Evolutionary conservation across 805 yeast genomes (phyloP).

Genomic region (Brettanomyces sp.): DNA sequence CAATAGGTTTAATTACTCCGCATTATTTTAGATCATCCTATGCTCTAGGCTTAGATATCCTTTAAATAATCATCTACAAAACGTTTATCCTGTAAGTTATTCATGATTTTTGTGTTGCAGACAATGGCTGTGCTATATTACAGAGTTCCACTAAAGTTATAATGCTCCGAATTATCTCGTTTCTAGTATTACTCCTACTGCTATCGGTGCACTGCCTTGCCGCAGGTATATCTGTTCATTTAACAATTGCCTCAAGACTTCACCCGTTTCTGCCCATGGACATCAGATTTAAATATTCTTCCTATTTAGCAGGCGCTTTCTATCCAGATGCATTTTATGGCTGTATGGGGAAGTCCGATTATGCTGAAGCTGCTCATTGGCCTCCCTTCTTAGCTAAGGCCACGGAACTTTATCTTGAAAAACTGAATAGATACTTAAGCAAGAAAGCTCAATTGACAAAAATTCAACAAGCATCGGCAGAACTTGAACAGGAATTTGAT

Average conservation of each 20-base stretch:
- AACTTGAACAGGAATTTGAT: slow-evolving; percentile 12
- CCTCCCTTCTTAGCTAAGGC: slow-evolving; percentile 50
- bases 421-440: slow-evolving; percentile 17
- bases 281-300: slow-evolving; percentile 19
- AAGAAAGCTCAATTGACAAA: background rate
- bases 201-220: background rate
- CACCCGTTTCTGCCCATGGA: slow-evolving; percentile 25
- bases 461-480: too few species aligned
- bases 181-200: too few species aligned
- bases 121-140: too few species aligned
- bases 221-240: slow-evolving; percentile 27
- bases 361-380: slow-evolving; percentile 64
- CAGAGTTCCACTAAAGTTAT: too few species aligned
- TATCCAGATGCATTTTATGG: slow-evolving; percentile 63
- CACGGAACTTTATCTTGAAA: slow-evolving; percentile 29
- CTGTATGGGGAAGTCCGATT: slow-evolving; percentile 40
- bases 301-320: slow-evolving; percentile 51
- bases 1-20: too few species aligned
- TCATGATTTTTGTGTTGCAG: too few species aligned
- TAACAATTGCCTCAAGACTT: slow-evolving; percentile 26
- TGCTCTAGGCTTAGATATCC: too few species aligned
- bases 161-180: too few species aligned
- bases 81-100: too few species aligned
- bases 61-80: too few species aligned
- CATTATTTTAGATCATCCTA: too few species aligned